Percentiles rank a stretch among this genome's conserved stretches.
These are phyloP conservation scores for Quercus lobata DNA, from an alignment of 331 rosid species.

Conservation along the genomic window DNA sequence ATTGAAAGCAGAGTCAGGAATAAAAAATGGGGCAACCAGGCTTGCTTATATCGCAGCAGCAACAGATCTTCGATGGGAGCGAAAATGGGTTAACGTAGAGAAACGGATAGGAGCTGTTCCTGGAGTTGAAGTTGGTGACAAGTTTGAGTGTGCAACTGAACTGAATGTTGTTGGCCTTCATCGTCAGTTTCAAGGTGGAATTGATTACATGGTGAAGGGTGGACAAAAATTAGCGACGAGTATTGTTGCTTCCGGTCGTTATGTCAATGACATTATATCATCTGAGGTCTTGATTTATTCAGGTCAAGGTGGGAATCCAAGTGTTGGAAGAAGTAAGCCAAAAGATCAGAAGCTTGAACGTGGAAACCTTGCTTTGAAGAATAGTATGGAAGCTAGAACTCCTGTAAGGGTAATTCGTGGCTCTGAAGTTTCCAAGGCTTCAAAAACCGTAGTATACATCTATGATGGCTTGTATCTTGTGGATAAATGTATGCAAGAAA, in stretches of 20 bases:
- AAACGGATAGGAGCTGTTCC: slow-evolving; percentile 29
- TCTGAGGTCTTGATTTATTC: slow-evolving; percentile 25
- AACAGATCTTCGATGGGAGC: background rate
- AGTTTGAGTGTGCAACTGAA: slow-evolving; percentile 29
- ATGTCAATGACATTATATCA: slow-evolving; percentile 12
- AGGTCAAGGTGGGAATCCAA: slow-evolving; percentile 51
- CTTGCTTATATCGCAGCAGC: background rate
- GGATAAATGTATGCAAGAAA: slow-evolving; percentile 9
- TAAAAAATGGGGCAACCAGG: background rate
- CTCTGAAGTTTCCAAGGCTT: background rate
- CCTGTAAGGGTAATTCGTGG: slow-evolving; percentile 39
- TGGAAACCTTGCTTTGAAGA: slow-evolving; percentile 49
- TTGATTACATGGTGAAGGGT: slow-evolving; percentile 32
- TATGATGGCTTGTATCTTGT: slow-evolving; percentile 49
- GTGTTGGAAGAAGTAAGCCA: background rate
- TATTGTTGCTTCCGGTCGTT: slow-evolving; percentile 33
- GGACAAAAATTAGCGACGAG: slow-evolving; percentile 33
- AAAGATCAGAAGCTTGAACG: slow-evolving; percentile 29
- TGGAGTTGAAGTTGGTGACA: slow-evolving; percentile 49
- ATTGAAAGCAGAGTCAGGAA: background rate
- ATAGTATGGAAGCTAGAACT: slow-evolving; percentile 29
- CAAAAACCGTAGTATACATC: background rate
- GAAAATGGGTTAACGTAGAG: slow-evolving; percentile 10
- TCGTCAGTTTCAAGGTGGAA: slow-evolving; percentile 19
- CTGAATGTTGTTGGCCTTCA: slow-evolving; percentile 51